These are phyloP conservation scores for Juncus effusus DNA, from an alignment of 176 grass and related monocot species.

Conservation along the genomic window DNA sequence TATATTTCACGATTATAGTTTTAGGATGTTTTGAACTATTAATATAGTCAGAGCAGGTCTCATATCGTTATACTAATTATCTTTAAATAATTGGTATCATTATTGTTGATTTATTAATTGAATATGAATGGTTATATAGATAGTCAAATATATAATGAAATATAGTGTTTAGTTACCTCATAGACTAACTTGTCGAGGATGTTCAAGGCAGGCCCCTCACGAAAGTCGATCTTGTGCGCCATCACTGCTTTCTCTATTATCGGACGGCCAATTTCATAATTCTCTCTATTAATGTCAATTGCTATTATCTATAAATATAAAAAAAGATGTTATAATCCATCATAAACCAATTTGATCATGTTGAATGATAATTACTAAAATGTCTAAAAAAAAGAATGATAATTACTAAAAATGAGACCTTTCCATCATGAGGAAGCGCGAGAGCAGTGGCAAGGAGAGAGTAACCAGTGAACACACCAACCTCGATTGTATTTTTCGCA, in stretches of 20 bases:
- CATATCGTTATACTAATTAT: too few species aligned
- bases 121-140: too few species aligned
- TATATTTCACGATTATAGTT: too few species aligned
- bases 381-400: too few species aligned
- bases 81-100: too few species aligned
- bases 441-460: slow-evolving; percentile 74
- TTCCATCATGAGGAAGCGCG: slow-evolving; percentile 68
- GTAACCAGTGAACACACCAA: slow-evolving; percentile 80
- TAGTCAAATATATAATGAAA: not conserved
- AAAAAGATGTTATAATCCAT: too few species aligned
- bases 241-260: slow-evolving; percentile 47
- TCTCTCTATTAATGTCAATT: slow-evolving; percentile 32
- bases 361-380: too few species aligned
- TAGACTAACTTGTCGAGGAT: slow-evolving; percentile 40
- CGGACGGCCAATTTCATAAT: slow-evolving; percentile 47
- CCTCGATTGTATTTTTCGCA: slow-evolving; percentile 64
- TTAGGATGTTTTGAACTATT: too few species aligned
- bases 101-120: too few species aligned
- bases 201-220: slow-evolving; percentile 28
- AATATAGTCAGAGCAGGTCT: too few species aligned
- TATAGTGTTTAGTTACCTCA: slow-evolving; percentile 9
- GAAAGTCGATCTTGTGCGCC: slow-evolving; percentile 62
- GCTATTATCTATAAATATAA: slow-evolving; percentile 39
- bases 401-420: slow-evolving; percentile 21
- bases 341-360: too few species aligned